Base-by-base conservation (phyloP, 75 land plant genomes). In the Cunninghamia lanceolata region DNA sequence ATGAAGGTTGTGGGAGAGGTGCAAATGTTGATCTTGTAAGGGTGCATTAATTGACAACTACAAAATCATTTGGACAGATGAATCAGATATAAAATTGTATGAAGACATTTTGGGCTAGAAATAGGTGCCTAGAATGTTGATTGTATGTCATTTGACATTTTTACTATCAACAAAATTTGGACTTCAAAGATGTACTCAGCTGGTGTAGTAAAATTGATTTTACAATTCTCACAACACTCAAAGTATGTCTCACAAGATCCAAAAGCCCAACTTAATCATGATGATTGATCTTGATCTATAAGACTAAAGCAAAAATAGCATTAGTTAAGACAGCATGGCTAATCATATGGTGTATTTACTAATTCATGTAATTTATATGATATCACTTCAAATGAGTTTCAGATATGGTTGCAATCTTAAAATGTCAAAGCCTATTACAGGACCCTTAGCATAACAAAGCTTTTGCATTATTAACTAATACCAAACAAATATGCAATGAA, bases 381-480 rank as follows among this genome's bases (percentile, higher is more conserved):
- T 56, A 19, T 28, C 45, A 78, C 8, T 1, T 17, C 36, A 42
- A 78, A 16, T 21, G 4, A 78, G 81, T 40, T 42, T 16, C 15
- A 35, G 17, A 42, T 78, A 21, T 78, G 7, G 25, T 42, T 39
- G 8, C 7, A 39, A 25, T 78, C 78, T 21, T 40, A 78, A 78
- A 77, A 21, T 42, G 30, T 9, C 45, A 78, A 78, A 78, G n/a
- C 45, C 13, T 10, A 40, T 78, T 17, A 19, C 81, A 40, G 1
- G 19, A 1, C 16, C 40, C 42, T 39, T 35, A 78, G 7, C 38
- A 78, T 21, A 78, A 78, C 9, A 42, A 39, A 75, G 39, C 4
- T 75, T 38, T 78, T 78, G 81, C 46, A 78, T 19, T 8, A 78
- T 78, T 45, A 78, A 39, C 81, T 42, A 17, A 78, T 39, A 78